Percentiles rank a stretch among this genome's conserved stretches.
Conservation (phyloP, 352 stramenopile genomes). For the Globisporangium polare region DNA sequence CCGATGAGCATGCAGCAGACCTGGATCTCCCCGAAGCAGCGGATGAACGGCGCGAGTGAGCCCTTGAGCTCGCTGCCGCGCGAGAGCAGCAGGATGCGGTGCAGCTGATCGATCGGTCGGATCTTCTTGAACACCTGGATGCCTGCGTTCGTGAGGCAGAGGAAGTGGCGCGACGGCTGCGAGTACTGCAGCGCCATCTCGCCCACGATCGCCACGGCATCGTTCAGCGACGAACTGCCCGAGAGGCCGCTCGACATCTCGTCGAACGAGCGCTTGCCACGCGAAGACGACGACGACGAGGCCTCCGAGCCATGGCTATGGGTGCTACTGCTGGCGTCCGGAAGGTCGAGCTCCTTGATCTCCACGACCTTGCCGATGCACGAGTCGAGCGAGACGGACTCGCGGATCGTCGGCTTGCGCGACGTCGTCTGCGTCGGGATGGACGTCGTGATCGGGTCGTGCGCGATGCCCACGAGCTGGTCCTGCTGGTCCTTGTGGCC, state of each 20-base stretch:
- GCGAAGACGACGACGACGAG: slow-evolving; percentile 4
- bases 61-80: slow-evolving; percentile 68
- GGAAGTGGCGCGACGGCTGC: slow-evolving; percentile 73
- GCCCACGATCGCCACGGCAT: slow-evolving; percentile 40
- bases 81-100: slow-evolving; percentile 62
- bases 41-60: slow-evolving; percentile 67
- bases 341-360: slow-evolving; percentile 60
- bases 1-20: slow-evolving; percentile 88
- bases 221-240: slow-evolving; percentile 11
- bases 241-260: slow-evolving; percentile 55
- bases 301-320: slow-evolving; percentile 17
- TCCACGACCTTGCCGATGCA: slow-evolving; percentile 84
- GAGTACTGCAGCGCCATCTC: slow-evolving; percentile 88
- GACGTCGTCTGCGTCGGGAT: slow-evolving; percentile 45
- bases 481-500: slow-evolving; percentile 76
- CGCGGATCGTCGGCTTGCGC: slow-evolving; percentile 66
- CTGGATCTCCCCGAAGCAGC: slow-evolving; percentile 81
- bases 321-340: slow-evolving; percentile 13
- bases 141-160: slow-evolving; percentile 80
- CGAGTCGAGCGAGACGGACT: slow-evolving; percentile 69
- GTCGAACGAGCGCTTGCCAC: slow-evolving; percentile 70
- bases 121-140: slow-evolving; percentile 91
- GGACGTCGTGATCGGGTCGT: slow-evolving; percentile 75
- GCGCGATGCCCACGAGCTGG: slow-evolving; percentile 64
- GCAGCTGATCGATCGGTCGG: slow-evolving; percentile 84